Base-by-base conservation (phyloP, 495 filamentous ascomycete genomes). In the Neurospora intermedia region DNA sequence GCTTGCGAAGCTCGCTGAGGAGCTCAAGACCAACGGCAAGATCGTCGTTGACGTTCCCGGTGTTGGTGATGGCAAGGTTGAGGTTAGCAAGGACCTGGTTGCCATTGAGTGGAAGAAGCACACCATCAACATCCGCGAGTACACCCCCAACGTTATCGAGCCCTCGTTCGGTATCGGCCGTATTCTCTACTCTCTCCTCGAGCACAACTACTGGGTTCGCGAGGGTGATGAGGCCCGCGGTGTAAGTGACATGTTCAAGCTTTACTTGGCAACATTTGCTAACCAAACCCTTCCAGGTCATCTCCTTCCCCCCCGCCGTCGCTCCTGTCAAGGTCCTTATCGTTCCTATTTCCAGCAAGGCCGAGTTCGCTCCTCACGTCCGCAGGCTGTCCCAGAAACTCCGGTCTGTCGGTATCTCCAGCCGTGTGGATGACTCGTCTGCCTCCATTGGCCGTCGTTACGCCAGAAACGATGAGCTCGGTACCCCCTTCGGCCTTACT, bases 121-220 rank as follows among this genome's bases (percentile, higher is more conserved):
- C 35, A 83, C 89, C 27, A 90, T 92, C 80, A 88, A 92, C 77
- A 83, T 88, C 72, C 85, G 92, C 73, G 91, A 94, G 79, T 94
- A 91, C 83, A 93, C 89, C 2, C 92, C 92, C 39, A 94, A 93
- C 75, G 91, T 95, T 39, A 94, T 95, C 72, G 92, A 95, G 82
- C 92, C 92, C 1, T 94, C 92, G 10, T 95, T 95, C 77, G 92
- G 92, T 82, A 93, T 95, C 75, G 92, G 92, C 69, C 87, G 92
- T 69, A 93, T 94, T 45, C 79, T 94, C 69, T 94, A 93, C 84
- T 88, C 88, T 75, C 81, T 94, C 76, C 88, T 93, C 71, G 92
- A 95, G 83, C 92, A 95, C 80, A 86, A 85, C 75, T 94, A 91
- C 85, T 95, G 91, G 92, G 88, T 87, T 46, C 86, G 91, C 16